Evolutionary conservation across 345 rosid species (phyloP).

Genomic region (Acer campestre): DNA sequence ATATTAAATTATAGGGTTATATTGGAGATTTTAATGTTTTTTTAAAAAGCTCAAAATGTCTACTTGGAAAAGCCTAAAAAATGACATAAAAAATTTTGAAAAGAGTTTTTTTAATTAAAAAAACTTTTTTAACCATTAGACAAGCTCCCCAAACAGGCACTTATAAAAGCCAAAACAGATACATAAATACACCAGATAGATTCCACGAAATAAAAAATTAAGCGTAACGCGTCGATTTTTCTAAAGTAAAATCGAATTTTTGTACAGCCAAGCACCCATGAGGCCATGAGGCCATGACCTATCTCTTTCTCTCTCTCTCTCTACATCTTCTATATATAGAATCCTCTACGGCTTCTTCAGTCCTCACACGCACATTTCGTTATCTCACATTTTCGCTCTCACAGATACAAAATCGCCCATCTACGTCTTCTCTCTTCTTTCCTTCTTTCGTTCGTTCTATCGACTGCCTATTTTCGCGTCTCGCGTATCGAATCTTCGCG

Average conservation of each 20-base stretch:
- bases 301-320: too few relatives aligned
- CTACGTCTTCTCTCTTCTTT: background rate
- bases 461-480: background rate
- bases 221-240: background rate
- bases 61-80: too few relatives aligned
- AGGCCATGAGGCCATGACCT: too few relatives aligned
- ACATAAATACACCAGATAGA: too few relatives aligned
- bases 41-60: too few relatives aligned
- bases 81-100: too few relatives aligned
- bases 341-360: background rate
- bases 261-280: background rate
- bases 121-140: too few relatives aligned
- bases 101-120: too few relatives aligned
- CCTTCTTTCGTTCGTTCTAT: background rate
- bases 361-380: background rate
- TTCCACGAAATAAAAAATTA: background rate
- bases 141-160: too few relatives aligned
- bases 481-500: slow-evolving; percentile 5
- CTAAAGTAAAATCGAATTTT: background rate
- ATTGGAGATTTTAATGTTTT: too few relatives aligned
- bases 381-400: background rate
- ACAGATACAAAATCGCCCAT: background rate
- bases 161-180: too few relatives aligned
- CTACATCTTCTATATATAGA: background rate
- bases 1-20: too few relatives aligned